Conservation (phyloP, 1,284 basidiomycete genomes). For the Trichosporon inkin region DNA sequence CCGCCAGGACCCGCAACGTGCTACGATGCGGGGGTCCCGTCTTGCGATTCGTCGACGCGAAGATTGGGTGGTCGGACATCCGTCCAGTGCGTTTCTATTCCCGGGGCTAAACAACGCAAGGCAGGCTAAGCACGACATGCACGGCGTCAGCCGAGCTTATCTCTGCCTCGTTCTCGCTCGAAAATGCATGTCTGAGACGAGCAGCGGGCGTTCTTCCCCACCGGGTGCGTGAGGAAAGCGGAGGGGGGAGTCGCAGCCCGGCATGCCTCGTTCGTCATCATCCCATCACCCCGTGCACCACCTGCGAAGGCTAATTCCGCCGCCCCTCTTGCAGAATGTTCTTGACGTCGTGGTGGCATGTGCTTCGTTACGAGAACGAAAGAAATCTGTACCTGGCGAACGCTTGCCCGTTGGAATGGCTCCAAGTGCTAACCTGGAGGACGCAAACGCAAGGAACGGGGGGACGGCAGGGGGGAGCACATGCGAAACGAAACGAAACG, state of each 20-base stretch:
- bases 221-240: no score
- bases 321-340: not conserved
- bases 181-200: no score
- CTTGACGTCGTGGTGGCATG: not conserved
- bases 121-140: no score
- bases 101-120: no score
- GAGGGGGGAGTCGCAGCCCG: not conserved
- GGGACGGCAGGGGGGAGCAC: not conserved
- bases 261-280: not conserved
- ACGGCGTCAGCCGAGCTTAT: no score
- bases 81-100: no score
- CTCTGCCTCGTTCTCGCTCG: no score
- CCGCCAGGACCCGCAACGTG: not conserved
- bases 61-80: no score
- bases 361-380: not conserved
- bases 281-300: not conserved
- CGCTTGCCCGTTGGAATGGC: not conserved
- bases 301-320: not conserved
- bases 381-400: not conserved
- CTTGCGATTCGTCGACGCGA: no score
- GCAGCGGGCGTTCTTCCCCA: no score
- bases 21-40: no score
- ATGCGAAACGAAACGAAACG: not conserved
- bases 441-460: not conserved
- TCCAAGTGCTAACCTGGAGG: not conserved